phyloP scores from a whole-genome alignment of 148 eudicot genomes.

The Nyssa sinensis region DNA sequence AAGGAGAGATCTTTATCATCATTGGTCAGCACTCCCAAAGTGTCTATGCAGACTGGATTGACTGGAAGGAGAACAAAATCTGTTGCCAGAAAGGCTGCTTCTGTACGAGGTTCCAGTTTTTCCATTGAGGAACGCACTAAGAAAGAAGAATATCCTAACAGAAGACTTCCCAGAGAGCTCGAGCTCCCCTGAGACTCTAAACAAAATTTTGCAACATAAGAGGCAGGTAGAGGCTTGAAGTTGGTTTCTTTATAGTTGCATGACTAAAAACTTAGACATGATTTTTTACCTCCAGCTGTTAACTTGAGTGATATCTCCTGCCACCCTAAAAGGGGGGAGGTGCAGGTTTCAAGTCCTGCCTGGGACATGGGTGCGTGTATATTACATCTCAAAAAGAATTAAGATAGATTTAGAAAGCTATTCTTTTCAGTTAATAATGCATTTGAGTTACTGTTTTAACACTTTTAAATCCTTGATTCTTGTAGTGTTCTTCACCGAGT shows the following conservation, averaged over 20 bases:
- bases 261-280: not conserved
- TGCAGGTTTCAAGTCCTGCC: not conserved
- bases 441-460: not conserved
- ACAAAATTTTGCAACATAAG: constrained; percentile 42
- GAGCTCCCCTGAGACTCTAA: constrained; percentile 56
- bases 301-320: too few relatives aligned
- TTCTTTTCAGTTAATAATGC: not conserved
- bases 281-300: not conserved
- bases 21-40: constrained; percentile 65
- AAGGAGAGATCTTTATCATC: constrained; percentile 81
- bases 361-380: too few relatives aligned
- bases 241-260: not conserved
- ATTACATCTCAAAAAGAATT: too few relatives aligned
- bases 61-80: constrained; percentile 62
- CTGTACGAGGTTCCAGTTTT: constrained; percentile 42
- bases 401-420: not conserved
- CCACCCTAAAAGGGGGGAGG: too few relatives aligned
- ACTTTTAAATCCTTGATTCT: not conserved
- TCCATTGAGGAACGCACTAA: constrained; percentile 35
- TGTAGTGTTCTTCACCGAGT: constrained; percentile 45
- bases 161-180: constrained; percentile 46
- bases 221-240: constrained; percentile 48
- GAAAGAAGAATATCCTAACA: constrained; percentile 44
- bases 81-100: constrained; percentile 45
- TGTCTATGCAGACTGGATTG: constrained; percentile 45